Evolutionary conservation across 78 protist species (phyloP).

Genomic region (Cavenderia fasciculata): DNA sequence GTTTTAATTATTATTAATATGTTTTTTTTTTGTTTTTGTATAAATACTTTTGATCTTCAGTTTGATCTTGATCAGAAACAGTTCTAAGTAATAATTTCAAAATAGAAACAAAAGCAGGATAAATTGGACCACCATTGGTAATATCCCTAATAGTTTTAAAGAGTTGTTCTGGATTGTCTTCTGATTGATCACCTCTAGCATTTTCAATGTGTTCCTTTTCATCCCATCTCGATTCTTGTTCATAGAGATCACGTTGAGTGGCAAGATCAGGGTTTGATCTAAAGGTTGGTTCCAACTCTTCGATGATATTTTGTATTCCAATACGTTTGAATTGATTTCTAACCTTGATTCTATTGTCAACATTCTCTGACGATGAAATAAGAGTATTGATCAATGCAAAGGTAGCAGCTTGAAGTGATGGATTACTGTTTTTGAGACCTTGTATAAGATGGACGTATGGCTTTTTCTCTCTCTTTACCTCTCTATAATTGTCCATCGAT

Average conservation of each 20-base stretch:
- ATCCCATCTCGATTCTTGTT: slow-evolving; percentile 69
- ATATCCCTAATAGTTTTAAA: not conserved
- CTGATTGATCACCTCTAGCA: slow-evolving; percentile 46
- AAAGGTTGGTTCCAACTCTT: slow-evolving; percentile 21
- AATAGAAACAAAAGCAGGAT: slow-evolving; percentile 37
- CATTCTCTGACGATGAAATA: slow-evolving; percentile 23
- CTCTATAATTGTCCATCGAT: slow-evolving; percentile 57
- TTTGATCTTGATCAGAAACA: slow-evolving; percentile 6
- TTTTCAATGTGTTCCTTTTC: slow-evolving; percentile 57
- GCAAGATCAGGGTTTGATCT: slow-evolving; percentile 36
- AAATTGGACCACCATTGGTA: slow-evolving; percentile 3
- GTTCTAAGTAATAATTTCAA: slow-evolving; percentile 6
- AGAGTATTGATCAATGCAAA: slow-evolving; percentile 65
- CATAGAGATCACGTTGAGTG: slow-evolving; percentile 52
- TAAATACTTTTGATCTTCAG: slow-evolving; percentile 7
- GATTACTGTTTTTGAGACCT: slow-evolving; percentile 12
- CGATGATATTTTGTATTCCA: slow-evolving; percentile 29
- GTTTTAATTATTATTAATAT: too few species aligned
- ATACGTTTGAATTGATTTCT: slow-evolving; percentile 53
- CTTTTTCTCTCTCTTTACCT: slow-evolving; percentile 63
- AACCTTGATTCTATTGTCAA: slow-evolving; percentile 12
- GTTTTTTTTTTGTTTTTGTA: too few species aligned
- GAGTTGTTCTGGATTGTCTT: slow-evolving; percentile 37
- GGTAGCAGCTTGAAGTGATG: slow-evolving; percentile 19
- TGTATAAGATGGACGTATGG: slow-evolving; percentile 51